Conservation (phyloP, 2,329 filamentous ascomycete genomes). For the Cladosporium sphaerospermum region DNA sequence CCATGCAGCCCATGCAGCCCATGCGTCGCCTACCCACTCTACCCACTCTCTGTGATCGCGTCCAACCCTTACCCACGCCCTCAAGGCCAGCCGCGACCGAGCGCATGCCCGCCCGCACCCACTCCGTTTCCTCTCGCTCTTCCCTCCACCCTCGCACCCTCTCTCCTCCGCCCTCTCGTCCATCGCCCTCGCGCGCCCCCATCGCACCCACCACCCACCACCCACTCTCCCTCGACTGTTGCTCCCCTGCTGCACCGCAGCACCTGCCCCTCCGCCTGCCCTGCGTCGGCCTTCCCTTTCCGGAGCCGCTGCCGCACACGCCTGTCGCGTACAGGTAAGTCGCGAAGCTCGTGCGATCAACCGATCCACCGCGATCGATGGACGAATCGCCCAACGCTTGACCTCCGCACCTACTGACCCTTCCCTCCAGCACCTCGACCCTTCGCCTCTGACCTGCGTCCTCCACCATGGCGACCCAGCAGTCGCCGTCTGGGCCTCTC, state of each 20-base stretch:
- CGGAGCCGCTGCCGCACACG: constrained; percentile 7
- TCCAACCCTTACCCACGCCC: constrained; percentile 6
- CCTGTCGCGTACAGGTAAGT: constrained; percentile 10
- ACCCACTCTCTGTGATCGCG: background rate
- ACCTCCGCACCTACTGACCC: background rate
- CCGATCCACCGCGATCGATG: background rate
- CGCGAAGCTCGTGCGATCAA: background rate
- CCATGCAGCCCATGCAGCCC: too few relatives aligned
- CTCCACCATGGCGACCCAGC: constrained; percentile 45
- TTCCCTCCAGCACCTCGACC: background rate
- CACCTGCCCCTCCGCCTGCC: background rate
- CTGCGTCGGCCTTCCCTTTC: constrained; percentile 10
- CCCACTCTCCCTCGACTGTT: constrained; percentile 9
- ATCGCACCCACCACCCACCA: background rate
- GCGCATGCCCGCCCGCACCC: constrained; percentile 2
- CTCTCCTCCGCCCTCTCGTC: constrained; percentile 2
- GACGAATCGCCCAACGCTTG: background rate
- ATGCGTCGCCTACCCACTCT: background rate
- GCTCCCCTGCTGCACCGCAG: background rate
- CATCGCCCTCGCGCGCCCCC: background rate
- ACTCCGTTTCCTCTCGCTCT: constrained; percentile 9
- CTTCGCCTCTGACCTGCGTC: background rate
- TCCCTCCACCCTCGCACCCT: constrained; percentile 9
- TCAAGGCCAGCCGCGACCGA: constrained; percentile 5
- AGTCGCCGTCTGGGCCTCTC: constrained; percentile 67